Evolutionary conservation across 306 rosid species (phyloP), one percentile per base, ranked within the genome.

Genomic region (Alnus glutinosa): DNA sequence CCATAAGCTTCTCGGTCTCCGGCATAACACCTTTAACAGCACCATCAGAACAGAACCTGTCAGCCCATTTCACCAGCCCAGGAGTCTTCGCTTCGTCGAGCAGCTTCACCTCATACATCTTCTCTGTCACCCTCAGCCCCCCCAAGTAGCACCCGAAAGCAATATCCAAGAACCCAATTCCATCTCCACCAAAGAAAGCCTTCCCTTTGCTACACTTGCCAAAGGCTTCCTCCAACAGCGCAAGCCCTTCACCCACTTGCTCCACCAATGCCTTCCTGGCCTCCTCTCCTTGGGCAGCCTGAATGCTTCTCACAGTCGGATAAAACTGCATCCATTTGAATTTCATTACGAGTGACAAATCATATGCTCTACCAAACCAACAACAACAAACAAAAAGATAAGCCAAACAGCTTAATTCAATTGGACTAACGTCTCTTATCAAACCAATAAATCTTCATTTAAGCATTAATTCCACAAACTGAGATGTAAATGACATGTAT

Each of bases 131-230:
- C 37, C 80, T 79, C 1, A 91, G 30, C 96, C 90, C 87, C 10
- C 83, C 93, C 77, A 92, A 73, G 58, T 30, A 58, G 78, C 84
- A 6, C 18, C 97, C 97, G 13, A 90, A 79, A 42, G 90, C 90
- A 76, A 91, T 89, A 23, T 89, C 96, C 7, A 91, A 68, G 55
- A 62, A 83, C 46, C 92, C 97, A 59, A 90, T 77, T 54, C 68
- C 76, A 68, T 86, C 88, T 2, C 93, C 93, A 0, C 92, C 82
- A 1, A 89, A 90, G 71, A 87, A 92, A 3, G 75, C 58, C 75
- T 86, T 87, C 9, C 95, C 92, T 83, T 84, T 83, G 87, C 93
- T 86, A 10, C 39, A 28, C 2, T 71, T 85, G 10, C 37, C 70
- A 19, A 81, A 87, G 0, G 83, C 93, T 18, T 85, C 87, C 67